Evolutionary conservation across 371 early-diverging fungal genomes (phyloP), one percentile per base, ranked within the genome.

Genomic region (Entomophthora muscae): DNA sequence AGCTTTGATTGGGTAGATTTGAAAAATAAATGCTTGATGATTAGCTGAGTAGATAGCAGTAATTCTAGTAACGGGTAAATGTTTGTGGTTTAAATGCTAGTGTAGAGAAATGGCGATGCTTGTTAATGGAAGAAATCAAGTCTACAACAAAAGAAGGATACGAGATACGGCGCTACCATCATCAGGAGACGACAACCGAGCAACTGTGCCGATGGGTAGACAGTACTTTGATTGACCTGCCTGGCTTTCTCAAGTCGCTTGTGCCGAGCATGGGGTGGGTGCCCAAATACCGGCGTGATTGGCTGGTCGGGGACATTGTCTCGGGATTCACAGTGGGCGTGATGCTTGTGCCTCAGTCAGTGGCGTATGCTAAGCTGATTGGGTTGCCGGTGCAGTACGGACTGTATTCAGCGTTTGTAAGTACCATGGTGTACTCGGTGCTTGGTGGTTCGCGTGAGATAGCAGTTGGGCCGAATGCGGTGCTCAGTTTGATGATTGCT

Each of bases 271-370:
- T 64, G 21, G 31, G 28, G 21, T 64, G 65, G 73, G 17, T 73
- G 64, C 71, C 71, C 1, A 67, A 67, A 27, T 73, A 71, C 63
- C 68, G 70, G 52, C 70, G 67, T 21, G 63, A 67, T 31, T 91
- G 92, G 92, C 73, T 90, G 28, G 12, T 83, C 22, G 81, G 86
- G 42, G 92, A 93, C 67, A 52, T 84, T 21, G 78, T 91, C 52
- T 90, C 94, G 1, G 94, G 91, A 54, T 60, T 84, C 22, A 91
- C 92, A 3, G 86, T 91, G 26, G 90, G 88, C 23, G 72, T 88
- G 52, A 82, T 92, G 23, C 81, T 86, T 30, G 80, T 93, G 23
- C 93, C 90, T 22, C 92, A 92, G 66, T 76, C 76, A 64, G 82
- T 87, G 81, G 85, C 89, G 31, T 88, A 88, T 66, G 82, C 95